Conservation (phyloP, 805 yeast species). For the Barnettozyma sucrosica region DNA sequence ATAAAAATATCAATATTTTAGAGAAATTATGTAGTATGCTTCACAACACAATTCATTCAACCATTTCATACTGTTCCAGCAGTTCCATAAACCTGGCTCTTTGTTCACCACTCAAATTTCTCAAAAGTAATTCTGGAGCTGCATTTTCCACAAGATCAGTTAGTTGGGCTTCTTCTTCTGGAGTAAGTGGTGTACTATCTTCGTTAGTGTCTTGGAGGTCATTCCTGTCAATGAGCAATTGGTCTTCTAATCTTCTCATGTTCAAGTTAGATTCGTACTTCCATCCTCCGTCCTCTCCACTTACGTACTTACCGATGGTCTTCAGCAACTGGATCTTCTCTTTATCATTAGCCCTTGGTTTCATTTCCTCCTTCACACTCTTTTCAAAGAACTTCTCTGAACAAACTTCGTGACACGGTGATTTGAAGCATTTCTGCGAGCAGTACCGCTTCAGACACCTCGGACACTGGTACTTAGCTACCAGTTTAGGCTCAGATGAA, state of each 20-base stretch:
- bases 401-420: slow-evolving; percentile 6
- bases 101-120: slow-evolving; percentile 4
- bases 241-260: neutral
- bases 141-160: slow-evolving; percentile 5
- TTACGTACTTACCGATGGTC: neutral
- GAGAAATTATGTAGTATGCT: neutral
- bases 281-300: slow-evolving; percentile 1
- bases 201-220: slow-evolving; percentile 4
- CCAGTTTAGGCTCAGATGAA: neutral
- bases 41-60: neutral
- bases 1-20: no score
- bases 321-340: slow-evolving; percentile 5
- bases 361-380: slow-evolving; percentile 1
- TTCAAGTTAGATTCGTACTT: slow-evolving; percentile 4
- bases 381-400: slow-evolving; percentile 5
- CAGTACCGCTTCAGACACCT: slow-evolving; percentile 8
- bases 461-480: slow-evolving; percentile 8
- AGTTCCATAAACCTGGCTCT: slow-evolving; percentile 1
- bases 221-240: neutral
- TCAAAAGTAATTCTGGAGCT: slow-evolving; percentile 1
- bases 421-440: slow-evolving; percentile 10
- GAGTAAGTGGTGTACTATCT: neutral
- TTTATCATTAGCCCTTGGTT: neutral
- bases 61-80: slow-evolving; percentile 2
- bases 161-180: slow-evolving; percentile 6